These are phyloP conservation scores for Russula sp. DNA, from an alignment of 768 basidiomycete species.

Conservation along the genomic window DNA sequence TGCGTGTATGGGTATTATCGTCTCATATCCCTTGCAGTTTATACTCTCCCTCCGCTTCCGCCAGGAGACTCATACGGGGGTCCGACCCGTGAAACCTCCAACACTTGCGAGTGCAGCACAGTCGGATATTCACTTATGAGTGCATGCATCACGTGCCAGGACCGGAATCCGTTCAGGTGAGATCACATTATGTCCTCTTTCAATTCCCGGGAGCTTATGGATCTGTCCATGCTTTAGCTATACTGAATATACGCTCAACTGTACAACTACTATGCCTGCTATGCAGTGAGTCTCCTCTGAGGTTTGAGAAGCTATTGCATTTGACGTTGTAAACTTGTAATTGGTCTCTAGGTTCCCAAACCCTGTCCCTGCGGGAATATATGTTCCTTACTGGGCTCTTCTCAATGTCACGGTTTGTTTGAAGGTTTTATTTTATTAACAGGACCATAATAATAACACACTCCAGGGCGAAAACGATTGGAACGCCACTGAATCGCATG, in stretches of 20 bases:
- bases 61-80: not conserved
- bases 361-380: constrained; percentile 12
- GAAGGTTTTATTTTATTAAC: not conserved
- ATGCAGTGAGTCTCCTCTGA: constrained; percentile 8
- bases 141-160: constrained; percentile 6
- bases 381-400: constrained; percentile 12
- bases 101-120: constrained; percentile 2
- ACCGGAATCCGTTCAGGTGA: not conserved
- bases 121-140: not conserved
- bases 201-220: not conserved
- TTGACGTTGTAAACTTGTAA: not conserved
- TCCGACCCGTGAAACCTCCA: too few relatives aligned
- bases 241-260: not conserved
- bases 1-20: not conserved
- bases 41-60: not conserved
- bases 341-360: constrained; percentile 6
- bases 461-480: not conserved
- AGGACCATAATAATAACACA: not conserved
- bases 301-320: too few relatives aligned
- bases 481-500: not conserved
- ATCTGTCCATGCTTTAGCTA: not conserved
- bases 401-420: constrained; percentile 9
- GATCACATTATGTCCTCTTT: not conserved
- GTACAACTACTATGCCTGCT: not conserved
- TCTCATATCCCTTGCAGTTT: not conserved